Base-by-base conservation (phyloP, 106 monocot species). In the Ottelia alismoides region DNA sequence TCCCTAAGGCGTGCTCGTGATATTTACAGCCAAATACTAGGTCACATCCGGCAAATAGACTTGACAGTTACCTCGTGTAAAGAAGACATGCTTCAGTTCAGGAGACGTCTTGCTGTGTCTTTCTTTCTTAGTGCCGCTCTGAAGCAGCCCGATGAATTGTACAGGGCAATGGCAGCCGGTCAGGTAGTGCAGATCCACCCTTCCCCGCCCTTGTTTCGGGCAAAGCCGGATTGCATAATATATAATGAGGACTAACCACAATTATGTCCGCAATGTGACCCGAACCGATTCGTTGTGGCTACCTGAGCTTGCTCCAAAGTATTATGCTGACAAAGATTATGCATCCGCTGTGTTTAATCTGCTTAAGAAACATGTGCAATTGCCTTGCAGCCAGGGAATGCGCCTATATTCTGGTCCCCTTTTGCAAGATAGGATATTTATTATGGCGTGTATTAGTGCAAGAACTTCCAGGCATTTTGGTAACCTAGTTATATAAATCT, bases 121-220 rank as follows among this genome's bases (percentile, higher is more conserved):
- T 98, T 98, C 63, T 98, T 98, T 65, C 71, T 98, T 20, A 90
- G 85, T 77, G 85, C 82, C 11, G 96, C 96, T 49, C n/a, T 70
- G 51, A 81, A 72, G 62, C 82, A 90, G 62, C 79, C 82, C 27
- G 89, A 98, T 72, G 85, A 89, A 64, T 81, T 76, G 45, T 96
- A 85, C 69, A 96, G 96, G 81, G 72, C 84, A 10, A 60, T 85
- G 67, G 57, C 67, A 25, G 79, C 66, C 32, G 65, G 77, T 26
- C 85, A 89, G 67, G 77, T 24, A 19, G 85, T 89, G 55, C 96
- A 82, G 51, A 85, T 96, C 52, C 96, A 96, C 64, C 96, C 96
- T 12, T 89, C 96, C 22, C 89, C 96, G 0, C 79, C 89, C 45
- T 21, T 96, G 14, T 81, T 79, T 20, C 63, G 70, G 11, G 63